These are phyloP conservation scores for Pelargonium australe DNA, from an alignment of 441 rosid genomes.

Conservation along the genomic window DNA sequence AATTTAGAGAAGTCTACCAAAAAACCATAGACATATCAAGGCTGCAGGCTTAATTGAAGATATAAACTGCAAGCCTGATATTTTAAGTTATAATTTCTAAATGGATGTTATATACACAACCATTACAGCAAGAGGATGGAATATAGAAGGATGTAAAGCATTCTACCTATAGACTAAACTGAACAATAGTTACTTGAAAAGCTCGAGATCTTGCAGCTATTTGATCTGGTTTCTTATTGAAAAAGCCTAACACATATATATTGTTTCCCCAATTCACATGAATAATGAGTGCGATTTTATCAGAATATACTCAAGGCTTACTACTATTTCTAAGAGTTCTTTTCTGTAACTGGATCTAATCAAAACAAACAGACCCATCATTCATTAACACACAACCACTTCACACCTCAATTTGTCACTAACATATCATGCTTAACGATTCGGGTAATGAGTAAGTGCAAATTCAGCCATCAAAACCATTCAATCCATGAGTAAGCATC, in stretches of 20 bases:
- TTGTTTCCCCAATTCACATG: neutral
- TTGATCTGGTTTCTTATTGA: neutral
- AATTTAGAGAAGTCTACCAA: neutral
- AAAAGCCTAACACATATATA: neutral
- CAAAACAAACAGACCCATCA: neutral
- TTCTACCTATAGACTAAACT: neutral
- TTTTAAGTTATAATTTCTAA: no score
- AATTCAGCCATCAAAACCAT: neutral
- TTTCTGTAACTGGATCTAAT: neutral
- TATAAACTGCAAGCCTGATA: neutral
- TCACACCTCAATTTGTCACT: neutral
- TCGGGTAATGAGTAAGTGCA: neutral
- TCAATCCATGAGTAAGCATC: neutral
- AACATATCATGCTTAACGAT: neutral
- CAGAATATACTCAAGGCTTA: no score
- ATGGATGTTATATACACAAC: no score
- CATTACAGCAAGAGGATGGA: no score
- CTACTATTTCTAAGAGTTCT: neutral
- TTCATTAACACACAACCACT: neutral
- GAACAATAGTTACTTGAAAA: neutral
- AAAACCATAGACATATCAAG: neutral
- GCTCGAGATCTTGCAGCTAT: neutral
- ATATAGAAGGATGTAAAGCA: no score
- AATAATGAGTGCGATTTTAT: neutral
- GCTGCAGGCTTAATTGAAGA: neutral